These are phyloP conservation scores for Asclepias syriaca DNA, from an alignment of 257 asterid genomes.

Conservation along the genomic window DNA sequence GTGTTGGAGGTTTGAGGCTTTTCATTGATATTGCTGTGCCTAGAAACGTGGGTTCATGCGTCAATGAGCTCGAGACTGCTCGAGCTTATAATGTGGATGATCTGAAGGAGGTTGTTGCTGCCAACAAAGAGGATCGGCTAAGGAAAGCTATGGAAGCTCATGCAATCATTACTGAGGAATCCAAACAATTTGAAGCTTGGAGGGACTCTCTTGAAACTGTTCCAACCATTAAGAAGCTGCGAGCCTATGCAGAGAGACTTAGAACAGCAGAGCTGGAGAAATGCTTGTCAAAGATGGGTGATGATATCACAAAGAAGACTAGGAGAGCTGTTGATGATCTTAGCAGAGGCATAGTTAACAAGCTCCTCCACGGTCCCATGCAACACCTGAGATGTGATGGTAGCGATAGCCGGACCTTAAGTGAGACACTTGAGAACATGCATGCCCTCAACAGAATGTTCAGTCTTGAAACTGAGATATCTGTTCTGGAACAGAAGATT, in stretches of 20 bases:
- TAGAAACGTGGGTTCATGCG: constrained; percentile 81
- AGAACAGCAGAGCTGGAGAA: constrained; percentile 82
- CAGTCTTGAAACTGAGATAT: constrained; percentile 73
- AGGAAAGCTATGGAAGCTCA: constrained; percentile 96
- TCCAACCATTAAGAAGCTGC: constrained; percentile 88
- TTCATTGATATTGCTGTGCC: constrained; percentile 89
- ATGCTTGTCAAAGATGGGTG: constrained; percentile 92
- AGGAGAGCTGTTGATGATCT: constrained; percentile 84
- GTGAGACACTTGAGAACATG: constrained; percentile 96
- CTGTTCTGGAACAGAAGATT: constrained; percentile 82
- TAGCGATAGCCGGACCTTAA: constrained; percentile 79
- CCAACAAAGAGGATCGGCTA: constrained; percentile 80
- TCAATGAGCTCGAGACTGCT: constrained; percentile 55
- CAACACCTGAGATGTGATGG: constrained; percentile 97
- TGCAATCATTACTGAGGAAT: constrained; percentile 71
- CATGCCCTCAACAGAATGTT: constrained; percentile 92
- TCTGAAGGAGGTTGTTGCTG: constrained; percentile 91
- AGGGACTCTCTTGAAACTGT: constrained; percentile 85
- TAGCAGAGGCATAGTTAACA: constrained; percentile 84
- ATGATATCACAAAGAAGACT: constrained; percentile 72
- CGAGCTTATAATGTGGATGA: constrained; percentile 89
- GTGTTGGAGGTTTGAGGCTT: constrained; percentile 58
- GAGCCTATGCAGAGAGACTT: constrained; percentile 86
- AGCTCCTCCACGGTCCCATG: constrained; percentile 96
- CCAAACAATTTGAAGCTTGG: constrained; percentile 90